Evolutionary conservation across 257 asterid genomes (phyloP).

Genomic region (Paulownia fortunei): DNA sequence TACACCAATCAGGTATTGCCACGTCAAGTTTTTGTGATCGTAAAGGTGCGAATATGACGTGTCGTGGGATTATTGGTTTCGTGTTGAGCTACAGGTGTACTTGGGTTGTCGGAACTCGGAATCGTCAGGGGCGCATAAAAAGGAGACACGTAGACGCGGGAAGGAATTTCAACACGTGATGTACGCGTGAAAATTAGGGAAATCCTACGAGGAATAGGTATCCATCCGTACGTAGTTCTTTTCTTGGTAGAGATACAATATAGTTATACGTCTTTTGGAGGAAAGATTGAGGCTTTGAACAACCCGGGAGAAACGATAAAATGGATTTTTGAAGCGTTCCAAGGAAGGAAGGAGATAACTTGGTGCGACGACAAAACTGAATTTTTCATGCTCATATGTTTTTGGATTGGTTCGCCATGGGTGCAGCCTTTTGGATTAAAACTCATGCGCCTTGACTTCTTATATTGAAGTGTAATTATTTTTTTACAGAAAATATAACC

Average conservation of each 20-base stretch:
- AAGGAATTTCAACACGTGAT: constrained; percentile 69
- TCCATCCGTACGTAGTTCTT: too few species aligned
- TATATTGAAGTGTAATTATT: too few species aligned
- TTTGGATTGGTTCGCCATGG: not conserved
- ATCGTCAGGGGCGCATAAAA: constrained; percentile 26
- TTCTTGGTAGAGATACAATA: not conserved
- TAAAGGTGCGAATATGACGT: constrained; percentile 27
- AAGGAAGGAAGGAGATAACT: not conserved
- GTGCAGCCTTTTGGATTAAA: too few species aligned
- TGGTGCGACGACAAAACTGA: not conserved
- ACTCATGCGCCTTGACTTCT: too few species aligned
- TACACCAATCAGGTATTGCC: constrained; percentile 30
- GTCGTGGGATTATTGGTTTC: constrained; percentile 32
- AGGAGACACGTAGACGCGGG: constrained; percentile 51
- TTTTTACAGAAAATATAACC: too few species aligned
- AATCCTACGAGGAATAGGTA: constrained; percentile 18
- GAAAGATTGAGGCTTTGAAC: not conserved
- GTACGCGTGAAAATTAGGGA: constrained; percentile 51
- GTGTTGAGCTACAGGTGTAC: not conserved
- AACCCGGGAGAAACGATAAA: not conserved
- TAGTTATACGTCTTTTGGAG: constrained; percentile 1
- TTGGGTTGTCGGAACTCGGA: not conserved
- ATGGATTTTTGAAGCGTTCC: not conserved
- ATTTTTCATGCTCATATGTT: not conserved
- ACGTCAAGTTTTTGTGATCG: constrained; percentile 20